These are phyloP conservation scores for Cystofilobasidium macerans DNA, from an alignment of 768 basidiomycete genomes.

Conservation along the genomic window DNA sequence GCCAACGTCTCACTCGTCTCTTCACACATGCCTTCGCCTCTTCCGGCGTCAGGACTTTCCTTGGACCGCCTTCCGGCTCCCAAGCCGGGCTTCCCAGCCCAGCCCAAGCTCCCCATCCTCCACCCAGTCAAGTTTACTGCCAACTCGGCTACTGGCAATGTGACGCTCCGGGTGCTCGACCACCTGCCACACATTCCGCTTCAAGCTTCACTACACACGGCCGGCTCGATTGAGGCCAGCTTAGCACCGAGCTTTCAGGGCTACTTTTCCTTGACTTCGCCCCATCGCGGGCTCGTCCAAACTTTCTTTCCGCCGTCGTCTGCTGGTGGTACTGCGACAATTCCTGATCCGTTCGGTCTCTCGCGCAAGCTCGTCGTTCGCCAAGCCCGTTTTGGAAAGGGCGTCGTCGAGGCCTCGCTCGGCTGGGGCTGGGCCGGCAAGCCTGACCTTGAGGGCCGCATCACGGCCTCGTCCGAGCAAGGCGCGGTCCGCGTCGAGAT, in stretches of 20 bases:
- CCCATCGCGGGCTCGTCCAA: neutral
- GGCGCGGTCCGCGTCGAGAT: neutral
- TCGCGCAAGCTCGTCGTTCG: neutral
- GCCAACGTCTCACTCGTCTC: neutral
- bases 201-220: neutral
- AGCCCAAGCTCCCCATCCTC: neutral
- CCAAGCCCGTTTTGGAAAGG: neutral
- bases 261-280: neutral
- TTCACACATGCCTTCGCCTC: neutral
- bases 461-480: neutral
- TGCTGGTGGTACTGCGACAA: neutral
- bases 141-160: neutral
- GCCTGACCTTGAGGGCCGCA: neutral
- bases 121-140: neutral
- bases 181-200: constrained; percentile 3
- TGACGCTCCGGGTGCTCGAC: neutral
- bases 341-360: neutral
- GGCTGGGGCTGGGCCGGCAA: constrained; percentile 1
- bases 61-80: neutral
- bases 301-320: neutral
- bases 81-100: neutral
- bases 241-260: neutral
- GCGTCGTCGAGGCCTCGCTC: neutral
- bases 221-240: neutral
- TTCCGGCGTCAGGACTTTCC: neutral